phyloP scores from a whole-genome alignment of 1,139 yeast genomes.

The Fermentozyma sake region DNA sequence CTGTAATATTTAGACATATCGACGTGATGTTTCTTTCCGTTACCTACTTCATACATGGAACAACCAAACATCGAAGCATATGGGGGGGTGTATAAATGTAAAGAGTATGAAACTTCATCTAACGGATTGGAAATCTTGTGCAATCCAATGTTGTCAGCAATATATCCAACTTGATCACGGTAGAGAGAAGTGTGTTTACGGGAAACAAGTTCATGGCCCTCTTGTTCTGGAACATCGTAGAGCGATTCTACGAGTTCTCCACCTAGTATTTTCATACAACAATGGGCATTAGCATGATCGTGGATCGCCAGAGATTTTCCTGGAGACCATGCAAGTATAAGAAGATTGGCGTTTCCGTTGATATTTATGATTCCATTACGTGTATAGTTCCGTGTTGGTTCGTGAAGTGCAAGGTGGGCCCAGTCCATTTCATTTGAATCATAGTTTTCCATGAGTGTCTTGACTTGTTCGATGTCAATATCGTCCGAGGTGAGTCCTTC shows the following conservation, averaged over 20 bases:
- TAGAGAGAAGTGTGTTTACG: slow-evolving; percentile 31
- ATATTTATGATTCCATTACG: slow-evolving; percentile 66
- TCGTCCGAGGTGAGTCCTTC: slow-evolving; percentile 44
- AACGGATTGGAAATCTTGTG: slow-evolving; percentile 60
- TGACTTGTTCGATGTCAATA: slow-evolving; percentile 48
- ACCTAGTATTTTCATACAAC: slow-evolving; percentile 59
- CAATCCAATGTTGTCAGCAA: slow-evolving; percentile 61
- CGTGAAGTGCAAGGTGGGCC: slow-evolving; percentile 55
- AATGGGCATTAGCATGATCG: slow-evolving; percentile 76
- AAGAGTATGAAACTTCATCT: slow-evolving; percentile 53
- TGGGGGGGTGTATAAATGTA: slow-evolving; percentile 77
- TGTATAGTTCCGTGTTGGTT: slow-evolving; percentile 47
- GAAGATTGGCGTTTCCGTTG: slow-evolving; percentile 64
- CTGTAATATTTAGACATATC: slow-evolving; percentile 60
- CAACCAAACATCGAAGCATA: slow-evolving; percentile 70
- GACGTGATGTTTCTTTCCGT: slow-evolving; percentile 53
- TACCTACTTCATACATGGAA: slow-evolving; percentile 50
- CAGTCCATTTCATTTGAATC: slow-evolving; percentile 51
- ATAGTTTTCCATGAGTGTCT: slow-evolving; percentile 46
- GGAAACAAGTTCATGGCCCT: slow-evolving; percentile 22
- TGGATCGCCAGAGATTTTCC: slow-evolving; percentile 65
- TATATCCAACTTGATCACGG: slow-evolving; percentile 58
- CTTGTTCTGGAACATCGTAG: slow-evolving; percentile 47
- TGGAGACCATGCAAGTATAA: slow-evolving; percentile 71
- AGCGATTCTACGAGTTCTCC: slow-evolving; percentile 59